These are phyloP conservation scores for Panus rudis DNA, from an alignment of 768 basidiomycete species.

Conservation along the genomic window DNA sequence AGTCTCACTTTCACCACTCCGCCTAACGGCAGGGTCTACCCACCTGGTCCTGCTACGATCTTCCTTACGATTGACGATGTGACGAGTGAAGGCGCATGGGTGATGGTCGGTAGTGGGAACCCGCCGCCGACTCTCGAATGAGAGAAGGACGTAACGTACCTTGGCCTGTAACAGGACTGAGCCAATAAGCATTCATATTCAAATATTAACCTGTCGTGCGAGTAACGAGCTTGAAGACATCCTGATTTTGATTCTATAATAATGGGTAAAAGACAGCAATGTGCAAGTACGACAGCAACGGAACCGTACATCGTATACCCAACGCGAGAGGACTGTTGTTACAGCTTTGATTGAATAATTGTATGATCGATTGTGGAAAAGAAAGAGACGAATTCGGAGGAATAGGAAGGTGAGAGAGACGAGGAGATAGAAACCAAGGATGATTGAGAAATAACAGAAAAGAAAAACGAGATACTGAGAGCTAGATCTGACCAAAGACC, in stretches of 20 bases:
- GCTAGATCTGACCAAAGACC: neutral
- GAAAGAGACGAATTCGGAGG: neutral
- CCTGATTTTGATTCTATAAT: no score
- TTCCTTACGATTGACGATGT: slow-evolving; percentile 24
- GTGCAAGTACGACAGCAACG: no score
- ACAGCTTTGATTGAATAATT: no score
- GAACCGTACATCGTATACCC: no score
- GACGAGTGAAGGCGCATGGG: slow-evolving; percentile 15
- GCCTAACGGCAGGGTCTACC: slow-evolving; percentile 29
- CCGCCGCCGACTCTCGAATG: slow-evolving; percentile 10
- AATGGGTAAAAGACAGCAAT: no score
- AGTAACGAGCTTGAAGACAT: no score
- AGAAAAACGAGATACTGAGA: neutral
- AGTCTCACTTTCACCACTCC: slow-evolving; percentile 28
- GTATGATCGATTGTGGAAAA: no score
- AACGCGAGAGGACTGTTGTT: no score
- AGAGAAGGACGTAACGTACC: no score
- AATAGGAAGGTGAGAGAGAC: neutral
- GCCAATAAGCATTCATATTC: no score
- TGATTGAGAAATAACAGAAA: neutral
- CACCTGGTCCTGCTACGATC: slow-evolving; percentile 24
- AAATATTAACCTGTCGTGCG: no score
- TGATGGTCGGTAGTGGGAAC: slow-evolving; percentile 19
- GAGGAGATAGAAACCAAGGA: neutral
- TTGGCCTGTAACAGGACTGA: no score